Base-by-base conservation (phyloP, 2,329 filamentous ascomycete genomes). In the Aureobasidium sp. region DNA sequence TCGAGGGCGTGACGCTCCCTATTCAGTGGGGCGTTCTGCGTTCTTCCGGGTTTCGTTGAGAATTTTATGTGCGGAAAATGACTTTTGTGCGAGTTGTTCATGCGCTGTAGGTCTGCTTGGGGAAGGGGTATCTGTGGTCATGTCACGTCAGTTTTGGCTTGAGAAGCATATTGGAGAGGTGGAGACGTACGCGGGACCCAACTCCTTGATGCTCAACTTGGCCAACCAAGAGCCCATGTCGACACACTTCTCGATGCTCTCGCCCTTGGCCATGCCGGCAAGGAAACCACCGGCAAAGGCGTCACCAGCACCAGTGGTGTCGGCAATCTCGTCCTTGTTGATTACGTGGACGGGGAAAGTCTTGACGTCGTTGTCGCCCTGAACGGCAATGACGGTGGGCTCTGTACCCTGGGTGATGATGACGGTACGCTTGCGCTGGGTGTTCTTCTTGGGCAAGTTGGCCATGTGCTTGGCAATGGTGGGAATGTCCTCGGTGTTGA, bases 171-270 rank as follows among this genome's bases (percentile, higher is more conserved):
- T 71, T 73, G 65, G 39, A 31, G 48, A n/a, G 22, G 24, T 42
- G 35, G 17, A 52, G 62, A 89, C 89, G 82, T 88, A 97, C 88
- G 91, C 94, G 78, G 93, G 92, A 70, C 94, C 94, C 70, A 97
- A 81, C 79, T 97, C 92, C 80, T 93, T 87, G 75, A 99, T 93
- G 82, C 91, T 94, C 71, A 96, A 81, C 72, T 88, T 88, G 54
- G 94, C 94, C 67, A 99, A 84, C 94, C 94, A 99, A 78, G 97
- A 92, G 67, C 94, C 94, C 83, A 94, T 90, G 75, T 97, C 89
- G 69, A 99, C 83, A 71, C 83, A 83, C 67, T 86, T 85, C 70
- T 89, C 86, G 56, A 99, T 82, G 60, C 85, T 74, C 80, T 94
- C 90, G 76, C 89, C 91, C 76, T 93, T 82, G 65, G 96, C 87